phyloP scores from a whole-genome alignment of 257 asterid genomes.

The Jacaranda copaia region DNA sequence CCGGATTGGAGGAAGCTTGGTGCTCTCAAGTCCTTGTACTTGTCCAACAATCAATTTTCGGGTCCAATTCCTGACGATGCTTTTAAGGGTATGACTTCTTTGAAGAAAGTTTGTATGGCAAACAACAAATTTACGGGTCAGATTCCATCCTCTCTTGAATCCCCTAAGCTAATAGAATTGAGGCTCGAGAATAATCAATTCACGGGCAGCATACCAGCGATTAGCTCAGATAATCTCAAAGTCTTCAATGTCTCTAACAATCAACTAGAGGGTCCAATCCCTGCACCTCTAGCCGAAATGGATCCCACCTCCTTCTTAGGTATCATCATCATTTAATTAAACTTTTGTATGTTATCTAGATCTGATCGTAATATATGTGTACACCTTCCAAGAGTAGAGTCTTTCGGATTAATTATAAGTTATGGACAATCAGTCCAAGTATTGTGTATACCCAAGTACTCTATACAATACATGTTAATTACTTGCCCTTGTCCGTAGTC shows the following conservation, averaged over 20 bases:
- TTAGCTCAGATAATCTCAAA: slow-evolving; percentile 50
- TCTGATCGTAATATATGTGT: no score
- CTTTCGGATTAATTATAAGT: no score
- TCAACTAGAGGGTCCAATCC: slow-evolving; percentile 78
- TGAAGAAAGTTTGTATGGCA: slow-evolving; percentile 75
- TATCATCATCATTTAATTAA: no score
- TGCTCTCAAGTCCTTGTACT: slow-evolving; percentile 69
- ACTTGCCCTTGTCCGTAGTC: no score
- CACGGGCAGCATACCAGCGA: slow-evolving; percentile 64
- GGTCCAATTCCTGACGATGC: slow-evolving; percentile 71
- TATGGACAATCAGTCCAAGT: no score
- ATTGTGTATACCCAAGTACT: no score
- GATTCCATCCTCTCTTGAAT: slow-evolving; percentile 69
- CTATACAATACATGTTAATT: no score
- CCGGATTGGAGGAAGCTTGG: slow-evolving; percentile 88
- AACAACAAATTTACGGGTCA: slow-evolving; percentile 66
- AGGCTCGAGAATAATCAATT: slow-evolving; percentile 75
- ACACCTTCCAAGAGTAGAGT: no score
- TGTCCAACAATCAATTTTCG: slow-evolving; percentile 73
- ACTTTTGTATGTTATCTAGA: not conserved
- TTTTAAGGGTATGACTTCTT: slow-evolving; percentile 70
- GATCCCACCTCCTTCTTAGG: slow-evolving; percentile 72
- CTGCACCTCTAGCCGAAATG: slow-evolving; percentile 51
- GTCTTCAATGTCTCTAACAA: slow-evolving; percentile 72
- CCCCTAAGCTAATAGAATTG: slow-evolving; percentile 68